These are phyloP conservation scores for Ceratobasidium sp. DNA, from an alignment of 1,284 basidiomycete species.

Conservation along the genomic window DNA sequence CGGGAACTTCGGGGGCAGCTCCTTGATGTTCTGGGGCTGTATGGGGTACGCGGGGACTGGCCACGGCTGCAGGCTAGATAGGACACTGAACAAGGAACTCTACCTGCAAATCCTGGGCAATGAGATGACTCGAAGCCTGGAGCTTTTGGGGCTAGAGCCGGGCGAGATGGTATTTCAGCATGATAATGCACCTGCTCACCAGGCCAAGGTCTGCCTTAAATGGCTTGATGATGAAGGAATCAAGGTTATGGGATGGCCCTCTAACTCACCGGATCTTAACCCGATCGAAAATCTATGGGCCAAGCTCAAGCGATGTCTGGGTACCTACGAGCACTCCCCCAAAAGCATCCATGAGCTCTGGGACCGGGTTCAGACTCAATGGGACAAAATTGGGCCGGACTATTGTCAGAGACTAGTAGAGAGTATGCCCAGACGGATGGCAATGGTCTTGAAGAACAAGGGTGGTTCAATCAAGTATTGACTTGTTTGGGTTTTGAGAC, in stretches of 20 bases:
- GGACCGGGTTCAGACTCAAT: conserved; percentile 5
- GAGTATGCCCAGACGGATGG: conserved; percentile 23
- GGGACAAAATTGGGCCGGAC: conserved; percentile 4
- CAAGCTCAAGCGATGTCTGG: not conserved
- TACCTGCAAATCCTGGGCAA: conserved; percentile 10
- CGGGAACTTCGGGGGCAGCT: conserved; percentile 10
- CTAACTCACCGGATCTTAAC: conserved; percentile 12
- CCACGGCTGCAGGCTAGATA: not conserved
- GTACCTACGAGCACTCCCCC: not conserved
- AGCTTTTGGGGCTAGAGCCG: not conserved
- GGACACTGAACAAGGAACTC: not conserved
- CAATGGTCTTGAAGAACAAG: conserved; percentile 12
- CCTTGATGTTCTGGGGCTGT: no score
- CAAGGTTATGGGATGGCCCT: not conserved
- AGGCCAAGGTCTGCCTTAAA: not conserved
- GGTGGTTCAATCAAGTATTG: conserved; percentile 3
- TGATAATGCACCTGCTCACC: conserved; percentile 8
- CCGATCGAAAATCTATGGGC: conserved; percentile 21
- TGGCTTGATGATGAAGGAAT: conserved; percentile 3
- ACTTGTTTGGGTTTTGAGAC: not conserved
- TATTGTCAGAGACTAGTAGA: conserved; percentile 23
- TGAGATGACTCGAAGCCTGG: conserved; percentile 8
- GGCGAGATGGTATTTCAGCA: conserved; percentile 10
- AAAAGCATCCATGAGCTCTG: not conserved
- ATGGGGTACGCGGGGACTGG: conserved; percentile 14